Base-by-base conservation (phyloP, 2,329 filamentous ascomycete species). In the Botrytis medusae region DNA sequence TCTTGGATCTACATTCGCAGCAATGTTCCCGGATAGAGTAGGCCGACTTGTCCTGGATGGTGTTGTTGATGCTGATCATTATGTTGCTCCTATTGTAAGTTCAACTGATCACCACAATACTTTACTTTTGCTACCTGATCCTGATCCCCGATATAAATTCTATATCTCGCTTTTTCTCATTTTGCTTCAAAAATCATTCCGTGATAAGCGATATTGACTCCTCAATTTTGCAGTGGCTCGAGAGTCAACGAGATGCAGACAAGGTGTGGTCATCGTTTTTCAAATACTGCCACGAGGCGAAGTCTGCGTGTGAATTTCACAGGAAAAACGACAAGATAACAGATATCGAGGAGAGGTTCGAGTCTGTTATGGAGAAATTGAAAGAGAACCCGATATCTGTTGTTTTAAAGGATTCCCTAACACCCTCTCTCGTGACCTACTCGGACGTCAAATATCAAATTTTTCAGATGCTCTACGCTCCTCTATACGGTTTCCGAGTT, bases 1-100 rank as follows among this genome's bases (percentile, higher is more conserved):
- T n/a, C 75, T 85, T 22, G 84, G 84, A 10, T 83, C 83, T 37
- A 84, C 82, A 1, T 85, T 86, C 73, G 84, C 84, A 10, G 81
- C 83, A 1, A 82, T 85, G 82, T 85, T 83, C 74, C 84, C 84
- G 1, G 81, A 80, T 16, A 79, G 81, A 37, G 80, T 86, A 20
- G 84, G 83, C 0, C 82, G 85, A 37, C 76, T 86, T 59, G 78
- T 86, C 18, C 74, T 79, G 20, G 79, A 79, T 76, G 76, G 79
- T n/a, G 75, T 78, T 14, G 77, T 79, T 37, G 78, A 81, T 64
- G 77, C 76, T 6, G 76, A 79, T 64, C 68, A 74, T 57, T 79
- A 79, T 57, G 77, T 78, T 5, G 61, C 69, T 1, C 77, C 77
- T 16, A 59, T 78, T 4, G 51, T 57, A 57, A 57, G 51, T 32